Evolutionary conservation across 73 alveolate genomes (phyloP).

Genomic region (Uronychia setigera): DNA sequence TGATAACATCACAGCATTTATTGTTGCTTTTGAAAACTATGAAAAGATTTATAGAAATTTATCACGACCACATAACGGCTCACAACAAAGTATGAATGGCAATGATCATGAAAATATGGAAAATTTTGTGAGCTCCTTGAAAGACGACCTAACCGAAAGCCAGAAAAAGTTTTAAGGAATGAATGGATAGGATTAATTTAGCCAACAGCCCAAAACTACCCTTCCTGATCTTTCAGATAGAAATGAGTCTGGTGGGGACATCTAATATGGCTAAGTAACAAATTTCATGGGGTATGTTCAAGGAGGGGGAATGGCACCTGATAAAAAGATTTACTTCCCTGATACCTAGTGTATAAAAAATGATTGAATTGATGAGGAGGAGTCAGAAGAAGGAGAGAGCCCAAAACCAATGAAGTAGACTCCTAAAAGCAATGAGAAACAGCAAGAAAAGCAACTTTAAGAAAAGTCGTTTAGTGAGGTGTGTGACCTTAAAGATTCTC

Average conservation of each 20-base stretch:
- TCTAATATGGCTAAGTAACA: too few species aligned
- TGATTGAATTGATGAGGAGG: background rate
- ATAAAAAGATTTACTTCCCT: too few species aligned
- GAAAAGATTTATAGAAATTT: conserved; percentile 3
- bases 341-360: too few species aligned
- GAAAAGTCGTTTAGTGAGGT: too few species aligned
- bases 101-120: background rate
- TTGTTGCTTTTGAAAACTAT: conserved; percentile 79
- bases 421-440: background rate
- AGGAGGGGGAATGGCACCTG: too few species aligned
- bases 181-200: too few species aligned
- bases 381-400: background rate
- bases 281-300: too few species aligned
- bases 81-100: background rate
- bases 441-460: background rate
- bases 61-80: background rate
- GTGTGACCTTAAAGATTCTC: too few species aligned
- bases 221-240: too few species aligned
- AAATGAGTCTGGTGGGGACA: too few species aligned
- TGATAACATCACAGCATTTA: conserved; percentile 85
- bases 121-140: background rate
- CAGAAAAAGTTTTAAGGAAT: background rate
- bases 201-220: too few species aligned
- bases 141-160: background rate
- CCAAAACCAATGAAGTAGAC: background rate